Percentiles rank a stretch among this genome's conserved stretches.
These are phyloP conservation scores for Trichocladium antarcticum DNA, from an alignment of 495 filamentous ascomycete species.

Conservation along the genomic window DNA sequence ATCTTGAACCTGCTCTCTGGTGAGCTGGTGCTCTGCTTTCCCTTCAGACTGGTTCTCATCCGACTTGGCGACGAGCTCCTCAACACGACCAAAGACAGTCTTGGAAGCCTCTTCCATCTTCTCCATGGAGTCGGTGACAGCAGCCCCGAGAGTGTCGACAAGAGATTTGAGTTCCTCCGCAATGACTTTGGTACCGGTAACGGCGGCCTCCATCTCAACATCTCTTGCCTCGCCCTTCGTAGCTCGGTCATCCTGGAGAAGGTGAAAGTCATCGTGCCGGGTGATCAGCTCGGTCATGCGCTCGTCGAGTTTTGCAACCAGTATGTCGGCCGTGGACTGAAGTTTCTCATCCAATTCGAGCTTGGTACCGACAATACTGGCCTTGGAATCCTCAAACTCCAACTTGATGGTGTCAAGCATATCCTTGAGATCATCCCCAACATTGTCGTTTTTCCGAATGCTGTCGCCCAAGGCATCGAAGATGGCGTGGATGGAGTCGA, in stretches of 20 bases:
- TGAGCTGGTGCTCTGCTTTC: slow-evolving; percentile 66
- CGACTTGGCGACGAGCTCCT: slow-evolving; percentile 61
- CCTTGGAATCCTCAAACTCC: slow-evolving; percentile 70
- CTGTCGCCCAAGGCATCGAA: slow-evolving; percentile 52
- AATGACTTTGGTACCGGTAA: slow-evolving; percentile 61
- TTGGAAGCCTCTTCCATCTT: slow-evolving; percentile 75
- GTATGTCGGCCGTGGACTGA: slow-evolving; percentile 54
- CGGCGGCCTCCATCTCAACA: slow-evolving; percentile 52
- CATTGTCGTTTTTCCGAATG: slow-evolving; percentile 42
- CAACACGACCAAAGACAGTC: slow-evolving; percentile 67
- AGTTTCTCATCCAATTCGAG: slow-evolving; percentile 69
- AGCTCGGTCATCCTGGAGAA: slow-evolving; percentile 55
- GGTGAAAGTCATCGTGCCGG: slow-evolving; percentile 74
- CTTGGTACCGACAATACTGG: slow-evolving; percentile 55
- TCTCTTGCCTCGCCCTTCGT: slow-evolving; percentile 56
- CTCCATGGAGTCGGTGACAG: slow-evolving; percentile 71
- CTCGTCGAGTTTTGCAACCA: slow-evolving; percentile 66
- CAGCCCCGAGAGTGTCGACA: slow-evolving; percentile 72
- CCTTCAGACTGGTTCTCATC: slow-evolving; percentile 62
- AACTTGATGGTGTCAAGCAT: slow-evolving; percentile 65
- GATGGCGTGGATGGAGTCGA: slow-evolving; percentile 44
- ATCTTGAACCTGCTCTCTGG: slow-evolving; percentile 63
- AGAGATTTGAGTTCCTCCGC: slow-evolving; percentile 76
- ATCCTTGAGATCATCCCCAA: slow-evolving; percentile 59
- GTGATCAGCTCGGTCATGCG: slow-evolving; percentile 63